Evolutionary conservation across 768 basidiomycete species (phyloP).

Genomic region (Serendipita sp.): DNA sequence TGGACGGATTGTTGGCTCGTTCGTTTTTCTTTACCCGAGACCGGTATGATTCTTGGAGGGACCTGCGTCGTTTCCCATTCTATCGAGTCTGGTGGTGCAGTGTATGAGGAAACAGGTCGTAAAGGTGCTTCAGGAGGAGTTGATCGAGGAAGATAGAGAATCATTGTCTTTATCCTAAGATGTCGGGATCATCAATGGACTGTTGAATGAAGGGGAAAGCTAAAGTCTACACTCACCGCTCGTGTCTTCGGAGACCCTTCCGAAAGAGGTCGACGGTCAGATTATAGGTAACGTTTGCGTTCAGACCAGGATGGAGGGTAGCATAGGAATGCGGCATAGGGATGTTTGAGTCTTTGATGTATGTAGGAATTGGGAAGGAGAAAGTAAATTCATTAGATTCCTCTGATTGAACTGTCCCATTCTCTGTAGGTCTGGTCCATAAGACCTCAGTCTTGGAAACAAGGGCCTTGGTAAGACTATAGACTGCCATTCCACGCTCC

Average conservation of each 20-base stretch:
- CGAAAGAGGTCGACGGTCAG: conserved; percentile 25
- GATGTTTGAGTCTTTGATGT: conserved; percentile 17
- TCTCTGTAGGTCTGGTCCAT: background rate
- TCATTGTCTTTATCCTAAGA: background rate
- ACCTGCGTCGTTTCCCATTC: background rate
- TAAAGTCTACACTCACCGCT: conserved; percentile 19
- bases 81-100: background rate
- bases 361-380: conserved; percentile 24
- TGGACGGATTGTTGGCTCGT: background rate
- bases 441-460: background rate
- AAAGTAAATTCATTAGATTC: conserved; percentile 17
- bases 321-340: conserved; percentile 26
- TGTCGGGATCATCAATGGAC: background rate
- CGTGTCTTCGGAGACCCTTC: conserved; percentile 25
- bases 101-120: background rate
- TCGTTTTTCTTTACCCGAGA: background rate
- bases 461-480: background rate
- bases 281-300: conserved; percentile 21
- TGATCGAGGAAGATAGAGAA: background rate
- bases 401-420: background rate
- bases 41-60: background rate
- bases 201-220: background rate
- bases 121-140: background rate
- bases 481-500: background rate
- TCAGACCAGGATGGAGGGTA: conserved; percentile 18